These are phyloP conservation scores for Endoconidiophora laricicola DNA, from an alignment of 2,329 filamentous ascomycete species.

Conservation along the genomic window DNA sequence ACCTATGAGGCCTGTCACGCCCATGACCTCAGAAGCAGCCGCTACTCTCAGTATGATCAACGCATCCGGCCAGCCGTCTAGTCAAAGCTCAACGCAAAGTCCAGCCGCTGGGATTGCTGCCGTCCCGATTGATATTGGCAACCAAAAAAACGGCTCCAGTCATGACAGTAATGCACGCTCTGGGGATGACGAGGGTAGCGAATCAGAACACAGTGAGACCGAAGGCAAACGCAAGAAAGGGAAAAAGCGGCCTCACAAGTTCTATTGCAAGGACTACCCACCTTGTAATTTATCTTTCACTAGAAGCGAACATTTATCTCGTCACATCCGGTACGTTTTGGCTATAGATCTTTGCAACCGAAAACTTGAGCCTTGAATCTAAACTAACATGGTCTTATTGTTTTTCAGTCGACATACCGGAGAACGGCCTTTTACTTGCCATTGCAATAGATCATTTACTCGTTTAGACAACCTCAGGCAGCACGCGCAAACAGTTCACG, in stretches of 20 bases:
- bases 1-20: slow-evolving; percentile 7
- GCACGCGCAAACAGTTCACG: slow-evolving; percentile 93
- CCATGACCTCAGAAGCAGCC: slow-evolving; percentile 7
- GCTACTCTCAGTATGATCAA: slow-evolving; percentile 5
- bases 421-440: slow-evolving; percentile 90
- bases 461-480: slow-evolving; percentile 45
- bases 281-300: slow-evolving; percentile 92
- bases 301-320: slow-evolving; percentile 81
- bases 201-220: slow-evolving; percentile 22
- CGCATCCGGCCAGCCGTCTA: neutral
- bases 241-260: slow-evolving; percentile 92
- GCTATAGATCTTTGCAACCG: neutral
- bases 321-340: slow-evolving; percentile 62
- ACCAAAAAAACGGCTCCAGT: neutral
- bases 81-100: slow-evolving; percentile 1
- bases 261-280: slow-evolving; percentile 90
- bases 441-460: slow-evolving; percentile 59
- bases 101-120: neutral
- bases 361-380: neutral
- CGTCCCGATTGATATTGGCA: neutral
- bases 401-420: slow-evolving; percentile 75
- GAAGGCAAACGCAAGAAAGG: slow-evolving; percentile 53
- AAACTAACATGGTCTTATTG: neutral
- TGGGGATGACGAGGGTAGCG: slow-evolving; percentile 2
- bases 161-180: neutral